Base-by-base conservation (phyloP, 129 eudicot genomes). In the Escallonia rubra region DNA sequence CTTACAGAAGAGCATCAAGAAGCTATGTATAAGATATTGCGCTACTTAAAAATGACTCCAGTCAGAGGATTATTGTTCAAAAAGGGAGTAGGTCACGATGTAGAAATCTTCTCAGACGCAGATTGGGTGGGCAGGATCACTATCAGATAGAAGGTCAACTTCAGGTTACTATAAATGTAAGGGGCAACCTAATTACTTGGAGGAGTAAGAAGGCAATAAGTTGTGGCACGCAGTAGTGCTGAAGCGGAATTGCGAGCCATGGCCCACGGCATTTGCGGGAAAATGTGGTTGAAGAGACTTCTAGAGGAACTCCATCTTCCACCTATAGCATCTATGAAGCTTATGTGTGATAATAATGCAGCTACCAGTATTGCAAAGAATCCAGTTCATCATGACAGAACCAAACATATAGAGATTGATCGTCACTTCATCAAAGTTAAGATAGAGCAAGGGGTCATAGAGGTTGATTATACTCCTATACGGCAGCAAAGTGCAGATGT, bases 251-350 rank as follows among this genome's bases (percentile, higher is more conserved):
- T 41, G 42, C 4, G 66, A n/a, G 66, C 51, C 1, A 62, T 62
- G 72, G 53, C 72, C 7, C 12, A 54, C 7, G 72, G 72, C 7
- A 63, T 56, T 13, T 57, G 63, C 4, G 72, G 56, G 43, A 54
- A 43, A 16, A 14, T 68, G 10, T 68, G 63, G 72, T 54, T 68
- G 63, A 68, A 34, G 10, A 9, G 7, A 3, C 44, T 68, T 10
- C 6, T 68, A 12, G 56, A 15, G 4, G 63, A 68, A 5, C 56
- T 68, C 9, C 63, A 54, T 7, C 34, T 7, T 10, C 12, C 43
- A 7, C 63, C 9, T 6, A 59, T 2, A 59, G 43, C 3, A 9
- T 4, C 3, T 3, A 59, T 59, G 15, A 39, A 23, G 13, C 43
- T 59, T 1, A 43, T 57, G 66, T 59, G 72, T 70, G 77, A 59